Percentiles rank a stretch among this genome's conserved stretches.
Conservation (phyloP, 1,284 basidiomycete species). For the Cryptococcus wingfieldii region DNA sequence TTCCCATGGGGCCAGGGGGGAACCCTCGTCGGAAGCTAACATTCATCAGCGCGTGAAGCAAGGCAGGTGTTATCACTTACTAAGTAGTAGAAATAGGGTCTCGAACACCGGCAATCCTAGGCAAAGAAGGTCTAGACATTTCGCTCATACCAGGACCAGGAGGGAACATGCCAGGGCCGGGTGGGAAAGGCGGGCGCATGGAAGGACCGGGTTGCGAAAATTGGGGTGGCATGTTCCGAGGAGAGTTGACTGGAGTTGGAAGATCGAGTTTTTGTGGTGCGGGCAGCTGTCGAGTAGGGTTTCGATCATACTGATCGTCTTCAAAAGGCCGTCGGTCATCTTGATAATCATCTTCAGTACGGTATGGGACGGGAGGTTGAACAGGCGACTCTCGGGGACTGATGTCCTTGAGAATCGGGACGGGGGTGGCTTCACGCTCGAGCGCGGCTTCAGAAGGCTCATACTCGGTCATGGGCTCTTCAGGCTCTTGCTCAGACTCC, state of each 20-base stretch:
- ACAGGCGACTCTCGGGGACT: conserved; percentile 8
- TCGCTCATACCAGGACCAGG: conserved; percentile 19
- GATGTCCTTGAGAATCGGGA: conserved; percentile 3
- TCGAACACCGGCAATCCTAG: conserved; percentile 39
- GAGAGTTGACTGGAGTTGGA: conserved; percentile 42
- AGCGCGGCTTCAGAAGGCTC: conserved; percentile 8
- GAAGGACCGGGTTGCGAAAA: conserved; percentile 9
- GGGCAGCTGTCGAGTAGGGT: conserved; percentile 19
- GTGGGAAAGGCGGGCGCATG: conserved; percentile 22
- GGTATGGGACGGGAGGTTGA: conserved; percentile 17
- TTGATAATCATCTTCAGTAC: conserved; percentile 14
- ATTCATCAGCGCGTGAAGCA: not conserved
- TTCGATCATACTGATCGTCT: conserved; percentile 11
- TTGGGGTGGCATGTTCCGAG: conserved; percentile 16
- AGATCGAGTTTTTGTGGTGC: conserved; percentile 40
- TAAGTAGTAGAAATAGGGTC: conserved; percentile 48
- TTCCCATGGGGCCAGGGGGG: conserved; percentile 30
- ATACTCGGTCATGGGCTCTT: conserved; percentile 6
- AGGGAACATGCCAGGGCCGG: conserved; percentile 23
- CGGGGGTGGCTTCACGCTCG: conserved; percentile 2
- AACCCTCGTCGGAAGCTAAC: conserved; percentile 44
- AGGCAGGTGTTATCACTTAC: conserved; percentile 18
- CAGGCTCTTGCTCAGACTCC: conserved; percentile 1
- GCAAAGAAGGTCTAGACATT: conserved; percentile 32
- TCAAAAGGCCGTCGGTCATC: conserved; percentile 18